These are phyloP conservation scores for Salix suchowensis DNA, from an alignment of 345 rosid species.

Conservation along the genomic window DNA sequence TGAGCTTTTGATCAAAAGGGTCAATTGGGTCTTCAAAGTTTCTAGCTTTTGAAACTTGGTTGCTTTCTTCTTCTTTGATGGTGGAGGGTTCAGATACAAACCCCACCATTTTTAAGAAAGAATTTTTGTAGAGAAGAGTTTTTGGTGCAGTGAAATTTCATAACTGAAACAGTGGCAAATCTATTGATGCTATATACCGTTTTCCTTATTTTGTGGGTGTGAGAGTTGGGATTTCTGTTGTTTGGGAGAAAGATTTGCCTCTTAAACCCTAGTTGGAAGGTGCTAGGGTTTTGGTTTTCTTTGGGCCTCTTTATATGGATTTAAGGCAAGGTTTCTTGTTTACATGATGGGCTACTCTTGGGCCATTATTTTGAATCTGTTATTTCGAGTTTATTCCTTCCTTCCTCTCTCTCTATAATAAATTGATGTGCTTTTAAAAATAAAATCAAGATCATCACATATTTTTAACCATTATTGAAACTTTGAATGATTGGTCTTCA, in stretches of 20 bases:
- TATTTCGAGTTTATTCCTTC: too few relatives aligned
- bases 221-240: background rate
- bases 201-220: background rate
- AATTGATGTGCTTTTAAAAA: too few relatives aligned
- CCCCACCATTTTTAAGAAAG: slow-evolving; percentile 43
- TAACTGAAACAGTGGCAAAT: background rate
- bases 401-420: too few relatives aligned
- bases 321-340: background rate
- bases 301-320: background rate
- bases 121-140: background rate
- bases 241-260: background rate
- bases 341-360: background rate
- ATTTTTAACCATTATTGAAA: too few relatives aligned
- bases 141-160: slow-evolving; percentile 13
- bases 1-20: slow-evolving; percentile 24
- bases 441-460: too few relatives aligned
- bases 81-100: slow-evolving; percentile 30
- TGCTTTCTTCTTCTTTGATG: slow-evolving; percentile 24
- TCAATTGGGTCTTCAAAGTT: slow-evolving; percentile 27
- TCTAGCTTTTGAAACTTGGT: slow-evolving; percentile 33
- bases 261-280: slow-evolving; percentile 24
- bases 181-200: background rate
- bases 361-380: background rate
- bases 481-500: too few relatives aligned
- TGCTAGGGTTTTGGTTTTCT: slow-evolving; percentile 4